phyloP scores from a whole-genome alignment of 495 filamentous ascomycete species.

The Hypoxylon cercidicola region DNA sequence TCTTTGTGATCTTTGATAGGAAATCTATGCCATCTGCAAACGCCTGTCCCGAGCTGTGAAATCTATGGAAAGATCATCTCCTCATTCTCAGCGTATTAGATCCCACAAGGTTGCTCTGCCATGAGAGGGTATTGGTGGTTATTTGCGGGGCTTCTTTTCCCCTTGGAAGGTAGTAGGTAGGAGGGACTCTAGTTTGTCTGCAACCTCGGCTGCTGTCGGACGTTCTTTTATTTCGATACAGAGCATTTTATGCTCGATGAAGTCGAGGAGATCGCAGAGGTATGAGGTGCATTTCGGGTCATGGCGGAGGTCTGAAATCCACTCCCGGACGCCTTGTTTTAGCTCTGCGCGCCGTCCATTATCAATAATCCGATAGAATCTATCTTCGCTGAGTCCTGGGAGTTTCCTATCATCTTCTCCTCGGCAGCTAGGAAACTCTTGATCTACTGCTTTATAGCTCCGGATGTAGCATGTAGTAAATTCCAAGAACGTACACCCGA shows the following conservation, averaged over 20 bases:
- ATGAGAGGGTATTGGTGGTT: too few species aligned
- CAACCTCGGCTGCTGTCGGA: conserved; percentile 14
- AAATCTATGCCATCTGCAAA: too few species aligned
- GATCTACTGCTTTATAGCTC: conserved; percentile 11
- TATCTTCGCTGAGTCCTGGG: conserved; percentile 8
- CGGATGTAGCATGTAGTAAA: conserved; percentile 18
- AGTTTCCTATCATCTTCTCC: conserved; percentile 5
- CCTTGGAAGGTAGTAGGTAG: neutral
- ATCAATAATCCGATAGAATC: conserved; percentile 10
- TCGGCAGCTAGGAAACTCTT: conserved; percentile 22
- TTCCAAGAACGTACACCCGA: conserved; percentile 30
- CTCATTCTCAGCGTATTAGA: too few species aligned
- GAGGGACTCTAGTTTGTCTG: neutral
- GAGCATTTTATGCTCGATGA: conserved; percentile 17
- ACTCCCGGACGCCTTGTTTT: conserved; percentile 10
- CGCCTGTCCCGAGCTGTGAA: too few species aligned
- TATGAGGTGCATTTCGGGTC: conserved; percentile 12
- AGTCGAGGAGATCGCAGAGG: conserved; percentile 5
- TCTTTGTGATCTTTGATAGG: too few species aligned
- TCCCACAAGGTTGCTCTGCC: too few species aligned
- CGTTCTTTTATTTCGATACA: conserved; percentile 5
- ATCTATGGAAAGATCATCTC: too few species aligned
- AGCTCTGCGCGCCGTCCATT: neutral
- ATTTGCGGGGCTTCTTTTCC: too few species aligned
- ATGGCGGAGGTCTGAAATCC: conserved; percentile 9